Evolutionary conservation across 2,329 filamentous ascomycete genomes (phyloP).

Genomic region (Aspergillus candidus): DNA sequence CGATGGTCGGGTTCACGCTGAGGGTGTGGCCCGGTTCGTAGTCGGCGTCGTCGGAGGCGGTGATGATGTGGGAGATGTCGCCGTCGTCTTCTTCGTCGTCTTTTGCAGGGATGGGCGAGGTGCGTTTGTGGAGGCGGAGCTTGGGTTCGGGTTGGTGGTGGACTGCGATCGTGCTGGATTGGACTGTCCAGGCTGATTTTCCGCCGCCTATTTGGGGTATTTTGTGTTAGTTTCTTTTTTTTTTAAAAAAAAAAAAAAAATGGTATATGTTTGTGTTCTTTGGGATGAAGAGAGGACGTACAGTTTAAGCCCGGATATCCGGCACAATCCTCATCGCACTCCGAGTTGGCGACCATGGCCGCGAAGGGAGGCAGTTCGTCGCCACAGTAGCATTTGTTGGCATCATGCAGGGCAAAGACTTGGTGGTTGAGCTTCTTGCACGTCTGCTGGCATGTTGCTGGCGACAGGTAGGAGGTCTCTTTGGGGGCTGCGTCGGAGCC

Average conservation of each 20-base stretch:
- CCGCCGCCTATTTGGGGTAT: conserved; percentile 14
- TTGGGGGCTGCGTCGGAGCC: not conserved
- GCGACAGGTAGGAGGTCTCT: conserved; percentile 1
- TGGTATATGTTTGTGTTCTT: no score
- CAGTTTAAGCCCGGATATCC: conserved; percentile 18
- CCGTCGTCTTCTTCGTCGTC: not conserved
- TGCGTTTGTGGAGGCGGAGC: not conserved
- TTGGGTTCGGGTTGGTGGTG: conserved; percentile 1
- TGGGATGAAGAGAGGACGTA: no score
- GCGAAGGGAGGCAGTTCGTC: conserved; percentile 12
- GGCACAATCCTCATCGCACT: conserved; percentile 17
- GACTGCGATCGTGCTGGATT: not conserved
- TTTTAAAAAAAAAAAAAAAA: no score
- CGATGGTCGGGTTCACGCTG: conserved; percentile 10
- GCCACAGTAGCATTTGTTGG: conserved; percentile 19
- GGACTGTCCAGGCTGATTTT: conserved; percentile 12
- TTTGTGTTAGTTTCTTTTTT: not conserved
- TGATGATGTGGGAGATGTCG: conserved; percentile 8
- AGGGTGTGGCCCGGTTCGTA: conserved; percentile 14
- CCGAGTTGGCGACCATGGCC: conserved; percentile 12
- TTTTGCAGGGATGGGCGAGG: not conserved
- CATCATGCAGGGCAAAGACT: conserved; percentile 15
- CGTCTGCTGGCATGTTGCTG: conserved; percentile 10
- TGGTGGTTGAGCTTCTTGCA: conserved; percentile 11
- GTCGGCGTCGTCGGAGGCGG: conserved; percentile 18